These are phyloP conservation scores for Eucalyptus sideroxylon DNA, from an alignment of 345 rosid species.

Conservation along the genomic window DNA sequence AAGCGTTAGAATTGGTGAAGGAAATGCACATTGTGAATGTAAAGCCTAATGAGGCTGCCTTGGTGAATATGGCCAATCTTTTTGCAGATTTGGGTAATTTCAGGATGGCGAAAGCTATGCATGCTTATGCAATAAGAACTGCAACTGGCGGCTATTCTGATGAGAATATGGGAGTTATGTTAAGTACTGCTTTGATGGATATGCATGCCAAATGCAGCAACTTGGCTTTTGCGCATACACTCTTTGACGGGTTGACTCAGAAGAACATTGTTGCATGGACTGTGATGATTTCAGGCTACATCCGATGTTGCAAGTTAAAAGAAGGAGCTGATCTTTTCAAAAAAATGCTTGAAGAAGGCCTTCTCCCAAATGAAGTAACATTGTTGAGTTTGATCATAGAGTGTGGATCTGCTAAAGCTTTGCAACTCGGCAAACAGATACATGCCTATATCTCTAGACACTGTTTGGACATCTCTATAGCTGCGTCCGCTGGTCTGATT, in stretches of 20 bases:
- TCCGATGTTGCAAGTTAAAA: conserved; percentile 5
- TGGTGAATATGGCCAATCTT: conserved; percentile 22
- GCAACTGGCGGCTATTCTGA: neutral
- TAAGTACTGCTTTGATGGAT: conserved; percentile 32
- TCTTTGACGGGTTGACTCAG: conserved; percentile 17
- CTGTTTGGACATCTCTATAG: neutral
- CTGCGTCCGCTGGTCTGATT: conserved; percentile 19
- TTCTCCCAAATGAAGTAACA: conserved; percentile 25
- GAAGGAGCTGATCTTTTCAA: conserved; percentile 16
- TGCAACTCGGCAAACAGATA: conserved; percentile 18
- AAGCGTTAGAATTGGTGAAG: conserved; percentile 15
- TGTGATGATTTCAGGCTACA: conserved; percentile 33
- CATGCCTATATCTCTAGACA: conserved; percentile 26
- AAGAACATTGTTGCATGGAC: conserved; percentile 33
- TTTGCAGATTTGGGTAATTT: conserved; percentile 5
- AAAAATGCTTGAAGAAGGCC: conserved; percentile 16
- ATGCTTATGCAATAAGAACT: conserved; percentile 29
- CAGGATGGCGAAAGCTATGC: conserved; percentile 16
- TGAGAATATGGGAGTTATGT: conserved; percentile 8
- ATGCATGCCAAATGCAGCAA: conserved; percentile 33
- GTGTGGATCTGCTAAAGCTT: conserved; percentile 19
- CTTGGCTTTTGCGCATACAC: conserved; percentile 8
- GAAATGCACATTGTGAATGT: conserved; percentile 8
- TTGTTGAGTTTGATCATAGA: conserved; percentile 21
- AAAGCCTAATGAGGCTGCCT: conserved; percentile 20